phyloP scores from a whole-genome alignment of 108 stramenopile species.

The Nitzschia sp. region DNA sequence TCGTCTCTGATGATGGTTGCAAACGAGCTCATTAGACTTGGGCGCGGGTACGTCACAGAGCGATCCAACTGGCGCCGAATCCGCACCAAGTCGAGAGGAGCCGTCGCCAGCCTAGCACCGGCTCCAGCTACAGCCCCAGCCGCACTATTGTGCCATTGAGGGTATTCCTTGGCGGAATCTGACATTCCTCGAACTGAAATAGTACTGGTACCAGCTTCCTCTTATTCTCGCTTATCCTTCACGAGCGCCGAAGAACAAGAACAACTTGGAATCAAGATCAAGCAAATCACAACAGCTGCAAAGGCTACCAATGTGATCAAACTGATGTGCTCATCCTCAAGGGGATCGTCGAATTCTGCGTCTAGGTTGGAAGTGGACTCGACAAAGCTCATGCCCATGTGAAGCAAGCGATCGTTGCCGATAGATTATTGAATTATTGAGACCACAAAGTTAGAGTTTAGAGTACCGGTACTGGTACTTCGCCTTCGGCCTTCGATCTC shows the following conservation, averaged over 20 bases:
- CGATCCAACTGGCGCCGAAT: conserved; percentile 82
- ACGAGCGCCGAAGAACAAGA: neutral
- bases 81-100: conserved; percentile 90
- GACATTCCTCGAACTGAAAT: conserved; percentile 7
- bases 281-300: neutral
- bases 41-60: conserved; percentile 26
- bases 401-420: too few relatives aligned
- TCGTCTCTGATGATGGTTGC: conserved; percentile 62
- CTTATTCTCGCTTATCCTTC: conserved; percentile 6
- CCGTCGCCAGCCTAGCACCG: conserved; percentile 65
- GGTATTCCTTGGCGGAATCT: conserved; percentile 5
- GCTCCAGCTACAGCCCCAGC: conserved; percentile 52
- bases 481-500: too few relatives aligned
- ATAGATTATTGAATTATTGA: too few relatives aligned
- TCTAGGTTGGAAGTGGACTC: neutral
- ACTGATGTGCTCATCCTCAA: conserved; percentile 7
- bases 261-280: conserved; percentile 21
- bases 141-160: conserved; percentile 43
- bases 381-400: neutral
- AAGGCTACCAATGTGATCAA: neutral
- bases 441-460: too few relatives aligned
- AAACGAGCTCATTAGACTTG: conserved; percentile 22
- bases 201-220: neutral
- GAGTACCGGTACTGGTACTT: too few relatives aligned
- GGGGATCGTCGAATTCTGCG: neutral